Evolutionary conservation across 169 alveolate species (phyloP).

Genomic region (Babesia ovis): DNA sequence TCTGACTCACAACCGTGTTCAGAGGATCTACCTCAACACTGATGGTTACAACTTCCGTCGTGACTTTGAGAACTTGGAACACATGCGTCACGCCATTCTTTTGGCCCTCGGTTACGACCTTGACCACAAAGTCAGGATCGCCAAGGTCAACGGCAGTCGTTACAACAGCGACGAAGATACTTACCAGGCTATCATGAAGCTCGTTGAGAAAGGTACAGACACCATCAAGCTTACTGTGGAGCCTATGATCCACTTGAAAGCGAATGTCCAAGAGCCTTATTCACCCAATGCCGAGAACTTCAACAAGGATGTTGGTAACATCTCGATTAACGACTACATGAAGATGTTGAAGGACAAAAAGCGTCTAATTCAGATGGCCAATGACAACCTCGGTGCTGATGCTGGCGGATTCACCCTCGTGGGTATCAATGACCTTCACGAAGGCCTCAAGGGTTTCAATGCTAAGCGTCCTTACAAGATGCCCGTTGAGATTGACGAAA

Average conservation of each 20-base stretch:
- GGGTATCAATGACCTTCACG: slow-evolving; percentile 53
- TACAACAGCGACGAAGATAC: slow-evolving; percentile 32
- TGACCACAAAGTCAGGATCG: slow-evolving; percentile 36
- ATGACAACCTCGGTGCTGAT: slow-evolving; percentile 35
- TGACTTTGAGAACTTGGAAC: slow-evolving; percentile 29
- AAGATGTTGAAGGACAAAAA: slow-evolving; percentile 28
- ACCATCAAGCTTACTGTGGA: slow-evolving; percentile 30
- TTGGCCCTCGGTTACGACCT: slow-evolving; percentile 56
- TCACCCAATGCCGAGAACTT: slow-evolving; percentile 42
- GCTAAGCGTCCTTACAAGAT: slow-evolving; percentile 16
- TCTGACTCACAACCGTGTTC: slow-evolving; percentile 2
- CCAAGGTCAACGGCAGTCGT: slow-evolving; percentile 39
- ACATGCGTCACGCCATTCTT: slow-evolving; percentile 41
- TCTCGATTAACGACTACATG: slow-evolving; percentile 30
- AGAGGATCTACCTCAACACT: slow-evolving; percentile 46
- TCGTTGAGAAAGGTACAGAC: slow-evolving; percentile 39
- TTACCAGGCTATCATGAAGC: slow-evolving; percentile 29
- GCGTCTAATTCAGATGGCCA: slow-evolving; percentile 21
- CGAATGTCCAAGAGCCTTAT: slow-evolving; percentile 57
- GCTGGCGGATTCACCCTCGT: slow-evolving; percentile 49
- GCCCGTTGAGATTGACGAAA: slow-evolving; percentile 45
- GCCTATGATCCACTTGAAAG: slow-evolving; percentile 47
- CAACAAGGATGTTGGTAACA: slow-evolving; percentile 52
- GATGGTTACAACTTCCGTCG: slow-evolving; percentile 55
- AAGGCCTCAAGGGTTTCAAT: slow-evolving; percentile 34